These are phyloP conservation scores for Eucalyptus pauciflora DNA, from an alignment of 345 rosid species.

Conservation along the genomic window DNA sequence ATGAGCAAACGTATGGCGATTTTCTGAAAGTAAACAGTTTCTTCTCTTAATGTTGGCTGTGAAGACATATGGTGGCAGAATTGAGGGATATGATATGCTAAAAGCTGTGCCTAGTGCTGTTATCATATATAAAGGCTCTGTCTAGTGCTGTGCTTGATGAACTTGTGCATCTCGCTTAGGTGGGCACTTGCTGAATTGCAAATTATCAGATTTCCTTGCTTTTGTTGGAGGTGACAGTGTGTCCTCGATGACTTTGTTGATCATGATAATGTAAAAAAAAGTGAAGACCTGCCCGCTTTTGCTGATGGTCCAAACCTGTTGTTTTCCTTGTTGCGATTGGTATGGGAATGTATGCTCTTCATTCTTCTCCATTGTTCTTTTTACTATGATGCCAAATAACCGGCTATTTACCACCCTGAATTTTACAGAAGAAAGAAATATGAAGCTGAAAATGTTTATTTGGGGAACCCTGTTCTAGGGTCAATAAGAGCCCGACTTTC, in stretches of 20 bases:
- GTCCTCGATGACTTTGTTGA: background rate
- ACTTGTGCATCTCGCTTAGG: background rate
- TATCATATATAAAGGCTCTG: background rate
- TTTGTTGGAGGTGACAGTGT: background rate
- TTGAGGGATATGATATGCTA: background rate
- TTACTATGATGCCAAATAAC: too few species aligned
- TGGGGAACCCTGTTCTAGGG: too few species aligned
- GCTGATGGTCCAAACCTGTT: constrained; percentile 57
- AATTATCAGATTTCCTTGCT: background rate
- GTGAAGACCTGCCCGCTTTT: constrained; percentile 9
- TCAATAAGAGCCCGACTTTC: too few species aligned
- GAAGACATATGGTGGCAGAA: background rate
- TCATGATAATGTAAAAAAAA: background rate
- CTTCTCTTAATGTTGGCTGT: background rate
- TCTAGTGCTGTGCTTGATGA: background rate
- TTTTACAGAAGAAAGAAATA: too few species aligned
- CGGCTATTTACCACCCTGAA: too few species aligned
- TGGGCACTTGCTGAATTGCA: background rate
- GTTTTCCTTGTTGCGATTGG: constrained; percentile 62
- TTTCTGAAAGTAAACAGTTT: too few species aligned
- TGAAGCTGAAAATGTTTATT: too few species aligned
- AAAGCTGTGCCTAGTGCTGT: background rate
- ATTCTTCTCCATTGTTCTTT: background rate
- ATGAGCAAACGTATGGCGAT: too few species aligned
- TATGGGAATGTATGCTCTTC: constrained; percentile 54